Conservation (phyloP, 352 stramenopile species). For the Pythium aquatile region DNA sequence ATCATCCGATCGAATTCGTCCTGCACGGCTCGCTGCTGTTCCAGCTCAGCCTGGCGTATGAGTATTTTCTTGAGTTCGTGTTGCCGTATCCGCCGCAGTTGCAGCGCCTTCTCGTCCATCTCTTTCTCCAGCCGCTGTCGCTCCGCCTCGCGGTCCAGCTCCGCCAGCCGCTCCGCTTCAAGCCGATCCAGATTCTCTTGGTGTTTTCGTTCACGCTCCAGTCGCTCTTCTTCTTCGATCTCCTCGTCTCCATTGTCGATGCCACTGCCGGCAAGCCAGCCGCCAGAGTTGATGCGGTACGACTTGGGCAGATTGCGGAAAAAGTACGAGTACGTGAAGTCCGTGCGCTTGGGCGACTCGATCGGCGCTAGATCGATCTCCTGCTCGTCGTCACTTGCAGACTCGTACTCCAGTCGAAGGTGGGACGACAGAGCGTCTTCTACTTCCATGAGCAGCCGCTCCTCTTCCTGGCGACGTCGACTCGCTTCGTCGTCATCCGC, state of each 20-base stretch:
- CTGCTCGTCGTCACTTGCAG: conserved; percentile 57
- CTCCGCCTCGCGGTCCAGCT: conserved; percentile 55
- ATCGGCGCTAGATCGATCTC: conserved; percentile 31
- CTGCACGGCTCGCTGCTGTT: conserved; percentile 36
- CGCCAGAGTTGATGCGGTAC: conserved; percentile 42
- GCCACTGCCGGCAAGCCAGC: conserved; percentile 55
- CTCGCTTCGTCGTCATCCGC: conserved; percentile 11
- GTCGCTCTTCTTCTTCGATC: conserved; percentile 60
- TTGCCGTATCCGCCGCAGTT: conserved; percentile 48
- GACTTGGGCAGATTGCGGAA: conserved; percentile 56
- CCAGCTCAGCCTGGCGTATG: conserved; percentile 49
- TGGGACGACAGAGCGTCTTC: conserved; percentile 42
- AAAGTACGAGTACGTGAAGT: conserved; percentile 74
- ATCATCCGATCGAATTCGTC: conserved; percentile 30
- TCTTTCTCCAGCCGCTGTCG: conserved; percentile 56
- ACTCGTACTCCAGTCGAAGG: conserved; percentile 22
- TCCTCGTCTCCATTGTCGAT: conserved; percentile 77
- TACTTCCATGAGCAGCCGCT: conserved; percentile 30
- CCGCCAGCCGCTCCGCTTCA: conserved; percentile 54
- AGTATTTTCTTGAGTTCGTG: conserved; percentile 60
- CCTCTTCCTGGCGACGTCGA: conserved; percentile 15
- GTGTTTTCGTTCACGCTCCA: conserved; percentile 53
- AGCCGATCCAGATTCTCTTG: conserved; percentile 61
- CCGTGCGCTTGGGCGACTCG: conserved; percentile 50
- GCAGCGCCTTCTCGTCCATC: conserved; percentile 53